Evolutionary conservation across 768 basidiomycete genomes (phyloP).

Genomic region (Phaeotremella fagi): DNA sequence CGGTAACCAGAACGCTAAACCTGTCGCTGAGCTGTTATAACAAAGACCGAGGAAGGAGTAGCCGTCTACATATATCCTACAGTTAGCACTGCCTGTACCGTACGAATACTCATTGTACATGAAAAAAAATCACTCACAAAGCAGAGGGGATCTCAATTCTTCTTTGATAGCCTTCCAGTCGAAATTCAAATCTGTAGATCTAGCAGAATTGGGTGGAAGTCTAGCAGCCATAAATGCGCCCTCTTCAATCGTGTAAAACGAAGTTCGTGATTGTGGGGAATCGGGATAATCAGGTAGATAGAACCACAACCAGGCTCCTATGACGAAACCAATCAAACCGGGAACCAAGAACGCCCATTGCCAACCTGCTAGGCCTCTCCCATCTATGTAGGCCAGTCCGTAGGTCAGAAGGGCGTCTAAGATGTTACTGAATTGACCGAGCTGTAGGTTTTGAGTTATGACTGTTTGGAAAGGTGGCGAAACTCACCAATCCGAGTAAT

Average conservation of each 20-base stretch:
- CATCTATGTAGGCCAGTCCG: constrained; percentile 1
- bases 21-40: too few relatives aligned
- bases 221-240: not conserved
- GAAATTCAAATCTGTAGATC: not conserved
- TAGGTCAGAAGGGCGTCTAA: not conserved
- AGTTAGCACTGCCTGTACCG: too few relatives aligned
- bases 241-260: not conserved
- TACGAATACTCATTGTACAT: too few relatives aligned
- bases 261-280: not conserved
- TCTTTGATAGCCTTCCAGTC: not conserved
- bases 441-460: not conserved
- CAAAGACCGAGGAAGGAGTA: too few relatives aligned
- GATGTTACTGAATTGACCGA: constrained; percentile 1
- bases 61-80: too few relatives aligned
- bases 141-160: not conserved
- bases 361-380: constrained; percentile 2
- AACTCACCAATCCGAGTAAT: not conserved
- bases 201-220: not conserved
- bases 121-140: too few relatives aligned
- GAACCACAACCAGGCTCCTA: not conserved
- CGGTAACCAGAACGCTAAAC: too few relatives aligned
- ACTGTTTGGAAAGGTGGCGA: not conserved
- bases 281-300: not conserved
- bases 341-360: not conserved
- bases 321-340: not conserved